Conservation (phyloP, 2,329 filamentous ascomycete genomes). For the Sporothrix variecibatus region DNA sequence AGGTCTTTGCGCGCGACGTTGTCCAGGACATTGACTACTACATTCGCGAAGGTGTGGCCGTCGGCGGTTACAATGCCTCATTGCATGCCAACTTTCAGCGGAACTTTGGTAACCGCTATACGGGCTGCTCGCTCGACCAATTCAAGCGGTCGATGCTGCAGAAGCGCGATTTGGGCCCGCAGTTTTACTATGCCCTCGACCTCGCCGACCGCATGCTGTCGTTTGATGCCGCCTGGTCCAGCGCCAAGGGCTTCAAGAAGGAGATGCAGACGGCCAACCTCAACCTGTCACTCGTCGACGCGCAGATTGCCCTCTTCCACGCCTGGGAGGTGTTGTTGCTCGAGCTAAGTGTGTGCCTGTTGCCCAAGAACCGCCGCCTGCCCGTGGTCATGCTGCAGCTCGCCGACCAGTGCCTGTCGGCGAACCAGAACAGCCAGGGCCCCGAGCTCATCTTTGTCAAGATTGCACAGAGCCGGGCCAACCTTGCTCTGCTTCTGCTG, state of each 20-base stretch:
- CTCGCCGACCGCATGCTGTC: constrained; percentile 74
- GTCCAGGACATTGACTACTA: constrained; percentile 78
- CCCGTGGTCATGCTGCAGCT: constrained; percentile 63
- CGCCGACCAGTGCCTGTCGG: constrained; percentile 72
- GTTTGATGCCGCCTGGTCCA: constrained; percentile 77
- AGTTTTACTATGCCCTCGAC: constrained; percentile 82
- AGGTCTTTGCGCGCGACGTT: constrained; percentile 67
- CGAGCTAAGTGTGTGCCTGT: constrained; percentile 71
- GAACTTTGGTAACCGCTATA: constrained; percentile 80
- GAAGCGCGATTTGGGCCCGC: constrained; percentile 65
- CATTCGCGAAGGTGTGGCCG: constrained; percentile 70
- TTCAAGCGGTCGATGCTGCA: constrained; percentile 76
- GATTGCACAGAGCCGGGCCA: constrained; percentile 73
- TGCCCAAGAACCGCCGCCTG: constrained; percentile 54
- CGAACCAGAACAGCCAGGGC: constrained; percentile 69
- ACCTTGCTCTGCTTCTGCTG: constrained; percentile 78
- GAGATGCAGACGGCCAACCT: constrained; percentile 87
- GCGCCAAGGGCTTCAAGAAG: constrained; percentile 66
- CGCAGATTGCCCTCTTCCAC: constrained; percentile 82
- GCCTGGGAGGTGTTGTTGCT: constrained; percentile 87
- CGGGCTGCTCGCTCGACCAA: constrained; percentile 69
- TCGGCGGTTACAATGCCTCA: constrained; percentile 84
- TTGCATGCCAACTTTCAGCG: constrained; percentile 81
- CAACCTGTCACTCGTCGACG: constrained; percentile 89
- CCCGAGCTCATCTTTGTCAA: constrained; percentile 81